These are phyloP conservation scores for Pyrenopolyporus hunteri DNA, from an alignment of 495 filamentous ascomycete species.

Conservation along the genomic window DNA sequence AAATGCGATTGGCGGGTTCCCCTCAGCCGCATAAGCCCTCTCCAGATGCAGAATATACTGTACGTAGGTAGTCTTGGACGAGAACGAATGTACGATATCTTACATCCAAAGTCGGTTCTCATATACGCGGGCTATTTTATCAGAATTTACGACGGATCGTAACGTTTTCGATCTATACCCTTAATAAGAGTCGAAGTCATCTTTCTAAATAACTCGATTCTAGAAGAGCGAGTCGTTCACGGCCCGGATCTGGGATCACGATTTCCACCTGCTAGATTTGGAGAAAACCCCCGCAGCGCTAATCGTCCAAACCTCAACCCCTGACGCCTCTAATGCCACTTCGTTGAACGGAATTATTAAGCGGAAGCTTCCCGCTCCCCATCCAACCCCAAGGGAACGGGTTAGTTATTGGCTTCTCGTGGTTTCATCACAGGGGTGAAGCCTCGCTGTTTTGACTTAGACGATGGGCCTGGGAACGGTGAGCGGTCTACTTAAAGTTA, in stretches of 20 bases:
- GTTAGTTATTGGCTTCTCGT: neutral
- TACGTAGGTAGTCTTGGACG: too few relatives aligned
- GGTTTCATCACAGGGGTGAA: constrained; percentile 22
- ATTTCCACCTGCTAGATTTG: constrained; percentile 27
- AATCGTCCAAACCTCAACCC: too few relatives aligned
- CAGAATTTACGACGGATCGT: too few relatives aligned
- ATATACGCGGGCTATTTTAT: too few relatives aligned
- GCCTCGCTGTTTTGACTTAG: constrained; percentile 12
- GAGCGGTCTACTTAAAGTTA: constrained; percentile 17
- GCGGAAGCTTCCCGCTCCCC: constrained; percentile 5
- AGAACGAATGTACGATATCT: neutral
- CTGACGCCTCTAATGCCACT: constrained; percentile 12
- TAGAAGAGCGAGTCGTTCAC: constrained; percentile 17
- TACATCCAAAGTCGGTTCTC: too few relatives aligned
- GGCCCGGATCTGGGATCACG: neutral
- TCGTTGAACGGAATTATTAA: constrained; percentile 10
- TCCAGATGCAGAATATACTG: neutral
- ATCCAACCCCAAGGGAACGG: neutral
- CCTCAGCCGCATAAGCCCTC: constrained; percentile 17
- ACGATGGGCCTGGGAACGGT: constrained; percentile 1
- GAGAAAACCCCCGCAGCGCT: too few relatives aligned
- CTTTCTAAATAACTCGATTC: neutral
- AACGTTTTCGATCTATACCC: too few relatives aligned
- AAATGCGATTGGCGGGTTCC: neutral
- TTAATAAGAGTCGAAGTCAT: neutral